Evolutionary conservation across 2,329 filamentous ascomycete genomes (phyloP).

Genomic region (Microdochium trichocladiopsis): DNA sequence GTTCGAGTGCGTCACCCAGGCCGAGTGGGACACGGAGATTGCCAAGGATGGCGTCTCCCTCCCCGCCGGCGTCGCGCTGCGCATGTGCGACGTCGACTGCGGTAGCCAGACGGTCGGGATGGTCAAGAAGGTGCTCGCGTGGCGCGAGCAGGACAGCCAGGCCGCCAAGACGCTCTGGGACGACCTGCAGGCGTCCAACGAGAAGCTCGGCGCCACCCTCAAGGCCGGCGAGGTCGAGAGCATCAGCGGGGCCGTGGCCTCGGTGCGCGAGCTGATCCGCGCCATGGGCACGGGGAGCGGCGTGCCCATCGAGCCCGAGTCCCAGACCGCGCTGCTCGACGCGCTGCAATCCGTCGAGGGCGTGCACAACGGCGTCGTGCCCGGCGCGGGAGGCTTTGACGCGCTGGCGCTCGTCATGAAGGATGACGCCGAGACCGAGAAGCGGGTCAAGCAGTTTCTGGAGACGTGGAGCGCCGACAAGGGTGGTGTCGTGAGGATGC

Average conservation of each 20-base stretch:
- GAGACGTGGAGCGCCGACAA: constrained; percentile 55
- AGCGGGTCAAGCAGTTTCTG: constrained; percentile 54
- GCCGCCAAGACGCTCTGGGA: constrained; percentile 69
- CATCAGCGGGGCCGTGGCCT: constrained; percentile 38
- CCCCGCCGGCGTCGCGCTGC: constrained; percentile 65
- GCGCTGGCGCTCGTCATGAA: constrained; percentile 74
- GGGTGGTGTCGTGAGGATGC: constrained; percentile 57
- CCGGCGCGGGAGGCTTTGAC: constrained; percentile 90
- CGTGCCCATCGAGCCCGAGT: constrained; percentile 82
- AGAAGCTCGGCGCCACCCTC: constrained; percentile 60
- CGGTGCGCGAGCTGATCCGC: constrained; percentile 57
- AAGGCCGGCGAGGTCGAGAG: constrained; percentile 36
- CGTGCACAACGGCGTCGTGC: constrained; percentile 86
- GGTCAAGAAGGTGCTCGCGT: constrained; percentile 86
- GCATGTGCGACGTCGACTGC: constrained; percentile 96
- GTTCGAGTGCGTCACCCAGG: constrained; percentile 54
- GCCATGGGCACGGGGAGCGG: constrained; percentile 67
- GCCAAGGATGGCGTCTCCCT: constrained; percentile 62
- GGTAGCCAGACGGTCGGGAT: constrained; percentile 90
- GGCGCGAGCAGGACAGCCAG: constrained; percentile 60
- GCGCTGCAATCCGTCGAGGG: constrained; percentile 66
- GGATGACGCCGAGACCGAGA: constrained; percentile 61
- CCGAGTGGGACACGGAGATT: constrained; percentile 74
- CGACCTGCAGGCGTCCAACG: constrained; percentile 66
- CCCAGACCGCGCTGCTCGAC: constrained; percentile 81